phyloP scores from a whole-genome alignment of 108 stramenopile genomes.

The Nannochloropsis salina region DNA sequence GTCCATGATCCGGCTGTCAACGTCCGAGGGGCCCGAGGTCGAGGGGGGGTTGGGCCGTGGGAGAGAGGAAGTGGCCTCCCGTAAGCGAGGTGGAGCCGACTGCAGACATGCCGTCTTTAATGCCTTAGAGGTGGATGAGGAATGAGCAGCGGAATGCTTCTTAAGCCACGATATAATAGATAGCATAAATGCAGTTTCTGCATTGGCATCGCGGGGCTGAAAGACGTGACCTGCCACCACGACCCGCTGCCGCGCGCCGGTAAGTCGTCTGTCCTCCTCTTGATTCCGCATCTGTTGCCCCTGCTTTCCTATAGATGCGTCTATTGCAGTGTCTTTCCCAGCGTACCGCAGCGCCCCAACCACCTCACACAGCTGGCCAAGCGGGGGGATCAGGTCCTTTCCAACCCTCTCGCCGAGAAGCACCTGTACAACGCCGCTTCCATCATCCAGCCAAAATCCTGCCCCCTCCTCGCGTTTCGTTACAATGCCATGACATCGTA shows the following conservation, averaged over 20 bases:
- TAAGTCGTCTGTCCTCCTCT: not conserved
- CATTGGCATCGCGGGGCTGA: not conserved
- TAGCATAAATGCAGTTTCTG: not conserved
- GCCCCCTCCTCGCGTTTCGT: not conserved
- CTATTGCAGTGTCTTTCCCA: not conserved
- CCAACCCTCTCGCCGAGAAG: not conserved
- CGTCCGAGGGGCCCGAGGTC: not conserved
- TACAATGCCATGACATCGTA: not conserved
- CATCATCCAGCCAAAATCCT: conserved; percentile 8
- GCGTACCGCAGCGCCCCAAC: not conserved
- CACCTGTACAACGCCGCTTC: not conserved
- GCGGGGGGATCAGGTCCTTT: not conserved
- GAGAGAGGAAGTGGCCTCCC: no score
- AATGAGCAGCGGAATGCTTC: not conserved
- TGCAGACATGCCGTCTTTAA: not conserved
- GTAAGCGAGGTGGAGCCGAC: not conserved
- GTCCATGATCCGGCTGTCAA: not conserved
- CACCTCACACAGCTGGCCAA: not conserved
- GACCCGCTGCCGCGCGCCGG: not conserved
- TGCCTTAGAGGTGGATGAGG: no score
- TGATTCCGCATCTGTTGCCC: not conserved
- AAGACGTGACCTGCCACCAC: not conserved
- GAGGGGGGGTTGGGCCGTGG: not conserved
- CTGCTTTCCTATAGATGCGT: not conserved
- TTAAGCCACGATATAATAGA: not conserved